phyloP scores from a whole-genome alignment of 495 filamentous ascomycete genomes.

The Tuber microsphaerosporum region DNA sequence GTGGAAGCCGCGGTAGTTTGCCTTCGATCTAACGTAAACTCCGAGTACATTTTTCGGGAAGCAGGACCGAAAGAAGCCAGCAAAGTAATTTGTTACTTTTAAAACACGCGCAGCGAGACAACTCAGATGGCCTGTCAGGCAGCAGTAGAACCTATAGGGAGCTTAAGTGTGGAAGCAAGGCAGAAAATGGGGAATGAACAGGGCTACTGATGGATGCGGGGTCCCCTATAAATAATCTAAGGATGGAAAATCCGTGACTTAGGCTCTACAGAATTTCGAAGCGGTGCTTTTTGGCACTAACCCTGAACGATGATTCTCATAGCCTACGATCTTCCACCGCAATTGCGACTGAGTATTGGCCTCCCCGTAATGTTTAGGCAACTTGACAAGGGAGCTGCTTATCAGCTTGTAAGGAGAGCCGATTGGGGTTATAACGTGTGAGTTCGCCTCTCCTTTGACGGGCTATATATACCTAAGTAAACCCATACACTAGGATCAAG shows the following conservation, averaged over 20 bases:
- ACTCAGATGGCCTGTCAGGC: background rate
- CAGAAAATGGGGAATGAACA: background rate
- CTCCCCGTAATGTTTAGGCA: too few relatives aligned
- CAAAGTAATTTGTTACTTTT: background rate
- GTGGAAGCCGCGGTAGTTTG: background rate
- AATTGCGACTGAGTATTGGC: too few relatives aligned
- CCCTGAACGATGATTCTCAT: too few relatives aligned
- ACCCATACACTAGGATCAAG: too few relatives aligned
- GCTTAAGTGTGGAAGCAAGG: background rate
- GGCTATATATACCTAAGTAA: too few relatives aligned
- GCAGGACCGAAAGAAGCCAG: too few relatives aligned
- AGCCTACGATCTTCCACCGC: too few relatives aligned
- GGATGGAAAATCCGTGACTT: background rate
- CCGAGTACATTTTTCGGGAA: background rate
- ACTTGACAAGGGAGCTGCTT: too few relatives aligned
- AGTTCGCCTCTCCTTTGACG: too few relatives aligned
- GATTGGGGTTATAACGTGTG: too few relatives aligned
- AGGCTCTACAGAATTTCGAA: background rate
- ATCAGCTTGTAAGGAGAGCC: too few relatives aligned
- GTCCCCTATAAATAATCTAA: background rate
- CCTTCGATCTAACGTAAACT: background rate
- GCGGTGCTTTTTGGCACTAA: background rate
- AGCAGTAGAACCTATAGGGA: too few relatives aligned
- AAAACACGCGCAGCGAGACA: background rate
- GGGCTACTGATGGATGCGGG: background rate